Percentiles rank a stretch among this genome's conserved stretches.
Evolutionary conservation across 371 early-diverging fungal genomes (phyloP).

Genomic region (Haplosporangium sp.): DNA sequence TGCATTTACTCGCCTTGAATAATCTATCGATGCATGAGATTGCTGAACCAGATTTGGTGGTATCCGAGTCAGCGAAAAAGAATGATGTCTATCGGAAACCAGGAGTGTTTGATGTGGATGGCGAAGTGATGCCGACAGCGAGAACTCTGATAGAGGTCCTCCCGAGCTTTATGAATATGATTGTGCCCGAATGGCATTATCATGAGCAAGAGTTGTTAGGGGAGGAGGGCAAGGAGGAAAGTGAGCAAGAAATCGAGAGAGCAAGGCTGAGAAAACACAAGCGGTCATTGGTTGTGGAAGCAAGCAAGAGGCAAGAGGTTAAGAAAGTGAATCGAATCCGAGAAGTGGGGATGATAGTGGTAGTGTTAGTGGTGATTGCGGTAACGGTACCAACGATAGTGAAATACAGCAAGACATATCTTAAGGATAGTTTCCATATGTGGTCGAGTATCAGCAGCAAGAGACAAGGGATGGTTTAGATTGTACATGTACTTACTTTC

Average conservation of each 20-base stretch:
- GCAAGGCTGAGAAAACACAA: not conserved
- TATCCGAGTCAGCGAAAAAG: conserved; percentile 13
- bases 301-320: not conserved
- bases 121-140: conserved; percentile 43
- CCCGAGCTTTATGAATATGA: conserved; percentile 36
- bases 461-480: too few species aligned
- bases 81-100: conserved; percentile 22
- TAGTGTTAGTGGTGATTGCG: not conserved
- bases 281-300: not conserved
- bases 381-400: not conserved
- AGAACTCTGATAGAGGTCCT: conserved; percentile 46
- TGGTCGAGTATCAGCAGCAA: not conserved
- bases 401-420: not conserved
- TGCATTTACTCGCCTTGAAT: not conserved
- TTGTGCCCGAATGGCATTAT: conserved; percentile 45
- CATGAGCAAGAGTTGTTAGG: conserved; percentile 19
- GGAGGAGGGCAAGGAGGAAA: conserved; percentile 1
- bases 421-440: not conserved
- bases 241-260: not conserved
- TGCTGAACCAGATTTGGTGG: conserved; percentile 24
- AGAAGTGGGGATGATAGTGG: not conserved
- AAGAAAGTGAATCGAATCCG: not conserved
- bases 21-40: conserved; percentile 26
- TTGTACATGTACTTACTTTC: too few species aligned
- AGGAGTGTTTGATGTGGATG: conserved; percentile 49